Base-by-base conservation (phyloP, 495 filamentous ascomycete species). In the Bacidia rubella region DNA sequence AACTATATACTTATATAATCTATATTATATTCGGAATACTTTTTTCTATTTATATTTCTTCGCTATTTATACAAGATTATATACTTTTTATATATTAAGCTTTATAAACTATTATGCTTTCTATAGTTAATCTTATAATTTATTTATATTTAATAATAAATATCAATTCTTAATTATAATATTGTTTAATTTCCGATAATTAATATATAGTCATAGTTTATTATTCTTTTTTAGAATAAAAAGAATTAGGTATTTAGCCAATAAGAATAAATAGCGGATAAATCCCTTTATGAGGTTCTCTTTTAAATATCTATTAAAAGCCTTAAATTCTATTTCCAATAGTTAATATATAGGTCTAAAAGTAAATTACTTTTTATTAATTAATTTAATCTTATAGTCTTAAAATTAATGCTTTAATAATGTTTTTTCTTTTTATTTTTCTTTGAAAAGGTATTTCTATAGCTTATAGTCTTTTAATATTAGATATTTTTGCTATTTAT, bases 291-390 rank as follows among this genome's bases (percentile, higher is more conserved):
- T 24, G 22, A 52, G 21, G 19, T 52, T 52, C 10, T n/a, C 19
- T 43, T 52, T 43, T 10, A 41, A 40, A 41, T 52, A 52, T 21
- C 42, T 24, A 41, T 52, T 41, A 19, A 52, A 24, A 43, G 49
- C 35, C n/a, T 41, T 52, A 21, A 52, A 32, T 52, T 52, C 19
- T 15, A 24, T 40, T 52, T 52, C n/a, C 25, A 24, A 52, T 41
- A 52, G 20, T 23, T 52, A 21, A 52, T 52, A 52, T 22, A 49
- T 49, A 27, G n/a, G 17, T 32, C 25, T 32, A 29, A 49, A 49
- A 9, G n/a, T 49, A 2, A 19, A 15, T 24, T 29, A 27, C 25
- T 48, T 25, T 5, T 48, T 48, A 23, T 48, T 48, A 48, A 48
- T 22, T 27, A 48, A 48, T 35, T n/a, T 38, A 17, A 49, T 46